Evolutionary conservation across 1,139 yeast species (phyloP).

Genomic region (Debaryomyces singareniensis): DNA sequence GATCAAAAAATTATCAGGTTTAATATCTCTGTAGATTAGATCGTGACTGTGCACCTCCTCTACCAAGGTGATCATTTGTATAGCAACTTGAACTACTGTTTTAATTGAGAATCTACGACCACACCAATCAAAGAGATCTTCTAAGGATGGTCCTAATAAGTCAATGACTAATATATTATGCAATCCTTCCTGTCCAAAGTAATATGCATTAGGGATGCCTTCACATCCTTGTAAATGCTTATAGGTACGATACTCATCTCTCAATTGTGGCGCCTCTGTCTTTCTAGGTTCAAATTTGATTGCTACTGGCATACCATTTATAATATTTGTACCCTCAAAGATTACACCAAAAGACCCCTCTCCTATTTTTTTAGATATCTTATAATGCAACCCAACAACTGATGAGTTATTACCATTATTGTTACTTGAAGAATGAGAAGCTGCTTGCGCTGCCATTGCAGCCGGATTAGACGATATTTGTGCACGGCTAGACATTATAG

Average conservation of each 20-base stretch:
- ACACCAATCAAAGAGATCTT: constrained; percentile 97
- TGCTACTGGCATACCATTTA: constrained; percentile 71
- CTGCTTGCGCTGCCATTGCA: constrained; percentile 35
- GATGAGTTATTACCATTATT: constrained; percentile 26
- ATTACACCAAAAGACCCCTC: constrained; percentile 83
- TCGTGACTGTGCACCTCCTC: constrained; percentile 87
- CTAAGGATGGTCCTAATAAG: constrained; percentile 89
- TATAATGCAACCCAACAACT: constrained; percentile 74
- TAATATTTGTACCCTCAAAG: constrained; percentile 72
- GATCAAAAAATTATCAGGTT: constrained; percentile 91
- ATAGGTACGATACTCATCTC: constrained; percentile 93
- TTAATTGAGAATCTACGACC: constrained; percentile 83
- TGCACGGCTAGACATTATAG: constrained; percentile 21
- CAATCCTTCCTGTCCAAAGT: constrained; percentile 96
- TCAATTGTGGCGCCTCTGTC: constrained; percentile 94
- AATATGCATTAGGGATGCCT: constrained; percentile 93
- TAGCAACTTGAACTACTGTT: constrained; percentile 86
- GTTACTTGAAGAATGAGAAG: constrained; percentile 21
- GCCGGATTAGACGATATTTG: constrained; percentile 27
- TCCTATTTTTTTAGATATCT: constrained; percentile 77
- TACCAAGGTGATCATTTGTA: constrained; percentile 84
- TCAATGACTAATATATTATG: constrained; percentile 92
- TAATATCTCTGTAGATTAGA: constrained; percentile 88
- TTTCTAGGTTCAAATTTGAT: constrained; percentile 83
- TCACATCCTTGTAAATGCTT: constrained; percentile 71